Conservation (phyloP, 805 yeast species). For the Candida maris region DNA sequence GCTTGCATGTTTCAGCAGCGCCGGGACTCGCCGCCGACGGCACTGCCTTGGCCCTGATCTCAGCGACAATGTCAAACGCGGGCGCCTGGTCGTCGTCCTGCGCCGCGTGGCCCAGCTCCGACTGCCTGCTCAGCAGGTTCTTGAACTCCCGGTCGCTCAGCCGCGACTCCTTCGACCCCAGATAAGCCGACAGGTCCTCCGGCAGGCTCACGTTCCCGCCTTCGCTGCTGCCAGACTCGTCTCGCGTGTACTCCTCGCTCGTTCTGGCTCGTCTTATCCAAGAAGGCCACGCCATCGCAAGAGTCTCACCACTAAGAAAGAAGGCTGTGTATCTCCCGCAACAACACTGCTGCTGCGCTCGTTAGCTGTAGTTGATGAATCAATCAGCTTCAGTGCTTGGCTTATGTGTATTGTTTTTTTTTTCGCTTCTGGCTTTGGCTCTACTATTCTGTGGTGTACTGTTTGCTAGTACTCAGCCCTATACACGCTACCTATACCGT, state of each 20-base stretch:
- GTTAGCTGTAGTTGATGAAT: too few species aligned
- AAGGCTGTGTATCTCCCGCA: too few species aligned
- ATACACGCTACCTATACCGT: conserved; percentile 2
- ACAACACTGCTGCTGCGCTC: too few species aligned
- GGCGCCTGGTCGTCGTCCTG: not conserved
- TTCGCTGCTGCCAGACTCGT: conserved; percentile 5
- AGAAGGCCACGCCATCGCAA: conserved; percentile 21
- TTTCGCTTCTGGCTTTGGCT: too few species aligned
- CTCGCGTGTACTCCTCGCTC: conserved; percentile 1
- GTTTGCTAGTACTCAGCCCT: not conserved
- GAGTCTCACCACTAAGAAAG: too few species aligned
- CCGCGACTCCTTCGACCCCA: conserved; percentile 23
- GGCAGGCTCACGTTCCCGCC: conserved; percentile 15
- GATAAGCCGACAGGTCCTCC: conserved; percentile 23
- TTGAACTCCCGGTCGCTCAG: conserved; percentile 33
- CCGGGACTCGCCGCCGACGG: not conserved
- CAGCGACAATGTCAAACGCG: not conserved
- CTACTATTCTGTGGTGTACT: not conserved
- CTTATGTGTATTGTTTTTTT: too few species aligned
- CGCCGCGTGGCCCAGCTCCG: not conserved
- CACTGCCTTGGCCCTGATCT: not conserved
- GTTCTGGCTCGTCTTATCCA: not conserved
- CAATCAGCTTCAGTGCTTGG: too few species aligned
- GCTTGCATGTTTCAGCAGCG: too few species aligned
- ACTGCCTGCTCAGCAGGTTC: conserved; percentile 16